phyloP scores from a whole-genome alignment of 306 rosid genomes.

The Prunus mongolica region DNA sequence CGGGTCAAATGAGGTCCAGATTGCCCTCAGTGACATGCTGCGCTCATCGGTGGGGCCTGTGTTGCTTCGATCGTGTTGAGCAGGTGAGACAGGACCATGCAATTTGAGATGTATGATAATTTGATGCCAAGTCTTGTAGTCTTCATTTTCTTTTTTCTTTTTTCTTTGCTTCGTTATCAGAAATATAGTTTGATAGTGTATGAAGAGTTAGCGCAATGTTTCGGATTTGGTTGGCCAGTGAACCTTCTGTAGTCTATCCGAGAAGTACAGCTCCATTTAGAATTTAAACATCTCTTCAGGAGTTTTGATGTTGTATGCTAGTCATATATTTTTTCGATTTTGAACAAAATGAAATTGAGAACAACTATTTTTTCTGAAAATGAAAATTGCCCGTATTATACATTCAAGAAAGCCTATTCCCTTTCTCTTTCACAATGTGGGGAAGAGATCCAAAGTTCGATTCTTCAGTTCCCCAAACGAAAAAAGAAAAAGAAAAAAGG shows the following conservation, averaged over 20 bases:
- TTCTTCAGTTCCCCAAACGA: too few relatives aligned
- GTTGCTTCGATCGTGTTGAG: constrained; percentile 73
- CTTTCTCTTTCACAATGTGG: too few relatives aligned
- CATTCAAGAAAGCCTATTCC: too few relatives aligned
- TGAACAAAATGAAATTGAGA: constrained; percentile 14
- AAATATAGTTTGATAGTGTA: constrained; percentile 52
- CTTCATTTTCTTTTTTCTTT: constrained; percentile 21
- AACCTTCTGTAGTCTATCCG: constrained; percentile 36
- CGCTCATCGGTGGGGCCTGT: constrained; percentile 81
- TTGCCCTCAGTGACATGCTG: constrained; percentile 87
- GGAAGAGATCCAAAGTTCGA: too few relatives aligned
- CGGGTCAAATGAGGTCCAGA: constrained; percentile 88
- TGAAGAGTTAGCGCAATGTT: constrained; percentile 45
- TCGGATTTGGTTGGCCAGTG: constrained; percentile 43
- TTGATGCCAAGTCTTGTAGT: constrained; percentile 35
- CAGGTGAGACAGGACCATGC: constrained; percentile 34
- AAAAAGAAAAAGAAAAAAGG: too few relatives aligned
- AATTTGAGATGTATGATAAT: constrained; percentile 54
- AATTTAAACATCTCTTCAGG: constrained; percentile 30
- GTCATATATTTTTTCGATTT: not conserved
- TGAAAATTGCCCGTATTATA: not conserved
- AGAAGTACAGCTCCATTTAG: constrained; percentile 41
- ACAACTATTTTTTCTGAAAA: constrained; percentile 12
- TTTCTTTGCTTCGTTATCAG: constrained; percentile 19
- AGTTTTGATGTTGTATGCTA: constrained; percentile 48